Evolutionary conservation across 352 stramenopile genomes (phyloP), one percentile per base, ranked within the genome.

Genomic region (Phytophthora uliginosa): DNA sequence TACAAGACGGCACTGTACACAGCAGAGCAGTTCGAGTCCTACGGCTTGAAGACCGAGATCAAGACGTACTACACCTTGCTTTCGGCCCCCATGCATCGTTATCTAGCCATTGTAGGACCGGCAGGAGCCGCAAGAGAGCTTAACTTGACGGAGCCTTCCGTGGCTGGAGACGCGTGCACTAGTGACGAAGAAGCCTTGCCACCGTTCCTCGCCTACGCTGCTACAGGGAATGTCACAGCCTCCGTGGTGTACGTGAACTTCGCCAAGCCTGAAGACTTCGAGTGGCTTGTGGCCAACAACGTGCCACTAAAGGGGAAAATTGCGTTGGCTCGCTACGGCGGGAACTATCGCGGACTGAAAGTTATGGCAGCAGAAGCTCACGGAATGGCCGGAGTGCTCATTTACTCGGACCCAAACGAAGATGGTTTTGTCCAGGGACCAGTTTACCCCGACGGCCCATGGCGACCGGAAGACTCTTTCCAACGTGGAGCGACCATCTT

Each of bases 181-280:
- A 89, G 61, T 71, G 77, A 62, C 63, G 67, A 71, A 71, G 64
- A 79, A 36, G 88, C 75, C 55, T 77, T 84, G 60, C 91, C 79
- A 66, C 83, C 89, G 6, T 98, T 93, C 68, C 69, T 96, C 34
- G 92, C 86, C 5, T 98, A 97, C 71, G 74, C 85, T 4, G 78
- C 85, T 2, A 82, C 84, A 2, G 92, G 90, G 3, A 83, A 91
- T 57, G 79, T 94, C 22, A 86, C 76, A 13, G 76, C 66, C 12
- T 73, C 84, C 0, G 63, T 95, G 3, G 88, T 98, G 45, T 98
- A 96, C 75, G 91, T 79, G 38, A 97, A 98, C 72, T 94, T 93
- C 56, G 92, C 89, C 8, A 78, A 76, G 12, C 90, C 82, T 0
- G 60, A 81, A 60, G 88, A 96, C 71, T 95, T 95, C 58, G 68